A percentile compares a stretch with the other conserved stretches of the same genome.
Conservation (phyloP, 2,329 filamentous ascomycete genomes). For the Aspergillus tanneri region DNA sequence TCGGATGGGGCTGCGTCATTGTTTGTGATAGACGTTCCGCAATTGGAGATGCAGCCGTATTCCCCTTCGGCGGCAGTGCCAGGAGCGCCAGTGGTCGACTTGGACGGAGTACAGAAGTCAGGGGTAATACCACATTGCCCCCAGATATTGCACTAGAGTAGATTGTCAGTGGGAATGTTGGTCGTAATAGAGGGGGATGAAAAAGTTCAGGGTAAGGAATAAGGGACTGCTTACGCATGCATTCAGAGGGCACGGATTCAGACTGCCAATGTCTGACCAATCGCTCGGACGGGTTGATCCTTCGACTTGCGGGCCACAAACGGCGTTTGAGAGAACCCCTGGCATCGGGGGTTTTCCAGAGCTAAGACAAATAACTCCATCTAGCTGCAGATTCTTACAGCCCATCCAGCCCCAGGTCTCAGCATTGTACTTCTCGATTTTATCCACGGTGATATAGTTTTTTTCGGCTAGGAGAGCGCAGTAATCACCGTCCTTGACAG, state of each 20-base stretch:
- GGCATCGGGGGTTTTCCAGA: slow-evolving; percentile 45
- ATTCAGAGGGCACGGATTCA: slow-evolving; percentile 49
- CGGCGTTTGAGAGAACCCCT: slow-evolving; percentile 34
- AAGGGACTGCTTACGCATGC: too few species aligned
- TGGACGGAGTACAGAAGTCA: slow-evolving; percentile 43
- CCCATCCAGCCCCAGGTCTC: too few species aligned
- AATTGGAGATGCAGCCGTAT: slow-evolving; percentile 45
- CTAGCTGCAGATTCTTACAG: neutral
- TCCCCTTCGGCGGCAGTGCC: slow-evolving; percentile 35
- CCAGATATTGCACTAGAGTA: slow-evolving; percentile 46
- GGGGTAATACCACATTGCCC: slow-evolving; percentile 46
- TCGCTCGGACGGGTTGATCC: slow-evolving; percentile 35
- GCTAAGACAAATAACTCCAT: slow-evolving; percentile 42
- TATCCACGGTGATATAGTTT: too few species aligned
- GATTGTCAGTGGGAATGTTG: too few species aligned
- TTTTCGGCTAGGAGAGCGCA: too few species aligned
- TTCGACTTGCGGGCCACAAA: slow-evolving; percentile 49
- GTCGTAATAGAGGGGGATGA: too few species aligned
- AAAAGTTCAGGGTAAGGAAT: too few species aligned
- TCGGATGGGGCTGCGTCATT: slow-evolving; percentile 19
- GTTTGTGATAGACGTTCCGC: slow-evolving; percentile 39
- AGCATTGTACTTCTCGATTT: too few species aligned
- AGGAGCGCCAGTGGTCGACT: slow-evolving; percentile 30
- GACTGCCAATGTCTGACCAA: neutral
- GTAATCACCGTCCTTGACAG: slow-evolving; percentile 18